Evolutionary conservation across 805 yeast species (phyloP), one percentile per base, ranked within the genome.

Genomic region (Saccharomycopsis microspora): DNA sequence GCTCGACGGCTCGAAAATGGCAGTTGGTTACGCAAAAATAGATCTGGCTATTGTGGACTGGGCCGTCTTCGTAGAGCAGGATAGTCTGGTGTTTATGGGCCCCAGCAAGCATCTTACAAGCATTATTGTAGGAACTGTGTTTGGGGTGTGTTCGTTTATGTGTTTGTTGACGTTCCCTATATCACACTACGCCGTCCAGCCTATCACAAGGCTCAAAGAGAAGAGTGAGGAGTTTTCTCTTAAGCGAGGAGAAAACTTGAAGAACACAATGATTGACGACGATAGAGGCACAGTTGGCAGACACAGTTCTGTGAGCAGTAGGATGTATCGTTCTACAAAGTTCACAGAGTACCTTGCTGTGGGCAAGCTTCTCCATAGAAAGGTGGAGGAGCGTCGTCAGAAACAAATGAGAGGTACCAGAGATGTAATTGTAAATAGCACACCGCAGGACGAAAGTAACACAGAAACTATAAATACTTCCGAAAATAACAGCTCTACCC

Each of bases 121-220:
- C 54, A 82, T 88, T 44, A 81, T 85, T 50, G 72, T 80, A 41
- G 94, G 93, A 4, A 81, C 85, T 1, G 86, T 85, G 29, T 67
- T 88, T 37, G 94, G 85, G 1, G 76, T 84, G 27, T 93, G 93
- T 3, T 85, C 68, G 0, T 74, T 82, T 53, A 77, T 86, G 69
- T 78, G 85, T 54, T 51, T 85, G 1, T 60, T 85, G n/a, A 85
- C 96, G 1, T 75, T 87, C 60, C 89, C 93, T 4, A 63, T 88
- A 46, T 87, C 95, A 0, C 87, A 85, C 50, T 83, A 80, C 69
- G 87, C 89, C 35, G 89, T 87, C 4, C 65, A 84, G 54, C 96
- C 97, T 0, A 86, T 88, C 49, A 74, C 85, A 40, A 73, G 80
- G 49, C 68, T 88, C 40, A 87, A 84, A 57, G 78, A 78, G 53